phyloP scores from a whole-genome alignment of 2,329 filamentous ascomycete genomes.

The Cladosporium austrohemisphaericum region DNA sequence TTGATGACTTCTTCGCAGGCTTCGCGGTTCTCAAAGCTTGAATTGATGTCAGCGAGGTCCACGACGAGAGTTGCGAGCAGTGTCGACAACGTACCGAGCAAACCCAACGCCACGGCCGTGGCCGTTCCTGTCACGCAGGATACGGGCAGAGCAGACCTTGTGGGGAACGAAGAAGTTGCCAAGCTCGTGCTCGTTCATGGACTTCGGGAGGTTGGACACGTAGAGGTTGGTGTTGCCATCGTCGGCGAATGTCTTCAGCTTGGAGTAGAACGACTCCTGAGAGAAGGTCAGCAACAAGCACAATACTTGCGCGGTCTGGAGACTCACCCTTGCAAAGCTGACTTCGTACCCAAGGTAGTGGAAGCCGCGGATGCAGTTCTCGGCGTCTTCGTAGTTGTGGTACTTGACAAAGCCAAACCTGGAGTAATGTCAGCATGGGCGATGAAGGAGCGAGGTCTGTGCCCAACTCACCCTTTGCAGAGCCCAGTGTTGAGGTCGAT shows the following conservation, averaged over 20 bases:
- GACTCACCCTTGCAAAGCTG: constrained; percentile 81
- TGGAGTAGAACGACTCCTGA: constrained; percentile 95
- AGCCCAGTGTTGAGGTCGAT: constrained; percentile 89
- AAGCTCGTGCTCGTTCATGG: constrained; percentile 82
- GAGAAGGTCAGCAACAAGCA: constrained; percentile 25
- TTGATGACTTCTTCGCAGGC: constrained; percentile 86
- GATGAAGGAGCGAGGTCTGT: constrained; percentile 11
- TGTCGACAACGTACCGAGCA: constrained; percentile 65
- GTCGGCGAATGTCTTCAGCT: constrained; percentile 93
- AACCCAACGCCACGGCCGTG: constrained; percentile 97
- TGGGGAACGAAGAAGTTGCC: constrained; percentile 74
- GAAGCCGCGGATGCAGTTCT: constrained; percentile 94
- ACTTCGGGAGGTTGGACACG: constrained; percentile 92
- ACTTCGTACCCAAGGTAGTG: constrained; percentile 94
- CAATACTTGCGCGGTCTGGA: constrained; percentile 2
- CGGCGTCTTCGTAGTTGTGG: constrained; percentile 78
- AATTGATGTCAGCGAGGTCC: constrained; percentile 17
- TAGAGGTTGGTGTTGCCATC: constrained; percentile 90
- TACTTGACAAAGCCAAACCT: constrained; percentile 99
- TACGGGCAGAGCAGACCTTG: constrained; percentile 88
- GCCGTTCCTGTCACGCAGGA: constrained; percentile 85
- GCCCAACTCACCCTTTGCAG: constrained; percentile 80
- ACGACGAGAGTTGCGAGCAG: not conserved
- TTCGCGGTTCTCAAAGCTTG: constrained; percentile 82
- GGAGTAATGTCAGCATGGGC: constrained; percentile 30